These are phyloP conservation scores for Aureobasidium sp. DNA, from an alignment of 2,329 filamentous ascomycete species.

Conservation along the genomic window DNA sequence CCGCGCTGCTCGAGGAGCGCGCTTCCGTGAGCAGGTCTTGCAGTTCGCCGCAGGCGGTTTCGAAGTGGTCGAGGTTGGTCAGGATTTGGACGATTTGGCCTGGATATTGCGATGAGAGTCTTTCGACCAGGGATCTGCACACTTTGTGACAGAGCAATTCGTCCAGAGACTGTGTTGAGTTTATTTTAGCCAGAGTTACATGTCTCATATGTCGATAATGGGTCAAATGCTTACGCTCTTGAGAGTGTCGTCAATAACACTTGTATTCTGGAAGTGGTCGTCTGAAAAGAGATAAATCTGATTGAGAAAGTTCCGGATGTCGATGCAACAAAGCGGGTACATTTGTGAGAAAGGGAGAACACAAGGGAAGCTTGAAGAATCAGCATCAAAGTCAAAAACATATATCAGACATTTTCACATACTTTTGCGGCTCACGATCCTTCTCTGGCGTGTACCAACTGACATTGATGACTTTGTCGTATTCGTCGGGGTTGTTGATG, in stretches of 20 bases:
- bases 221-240: constrained; percentile 63
- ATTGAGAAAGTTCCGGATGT: constrained; percentile 94
- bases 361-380: constrained; percentile 61
- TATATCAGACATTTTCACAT: constrained; percentile 27
- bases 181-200: no score
- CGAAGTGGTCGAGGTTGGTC: constrained; percentile 95
- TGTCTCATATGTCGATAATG: no score
- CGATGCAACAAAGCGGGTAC: constrained; percentile 97
- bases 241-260: constrained; percentile 83
- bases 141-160: constrained; percentile 90
- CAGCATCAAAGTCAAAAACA: constrained; percentile 21
- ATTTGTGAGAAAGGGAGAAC: constrained; percentile 98
- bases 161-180: constrained; percentile 67
- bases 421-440: constrained; percentile 66
- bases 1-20: constrained; percentile 71
- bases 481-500: constrained; percentile 82
- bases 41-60: constrained; percentile 82
- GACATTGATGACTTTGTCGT: constrained; percentile 90
- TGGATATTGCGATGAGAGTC: constrained; percentile 84
- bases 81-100: constrained; percentile 98
- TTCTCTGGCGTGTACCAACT: constrained; percentile 93
- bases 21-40: constrained; percentile 80
- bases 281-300: constrained; percentile 98
- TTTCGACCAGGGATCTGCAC: constrained; percentile 80
- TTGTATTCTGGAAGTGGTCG: constrained; percentile 87